phyloP scores from a whole-genome alignment of 2,329 filamentous ascomycete species.

The Ophiostoma piceae region DNA sequence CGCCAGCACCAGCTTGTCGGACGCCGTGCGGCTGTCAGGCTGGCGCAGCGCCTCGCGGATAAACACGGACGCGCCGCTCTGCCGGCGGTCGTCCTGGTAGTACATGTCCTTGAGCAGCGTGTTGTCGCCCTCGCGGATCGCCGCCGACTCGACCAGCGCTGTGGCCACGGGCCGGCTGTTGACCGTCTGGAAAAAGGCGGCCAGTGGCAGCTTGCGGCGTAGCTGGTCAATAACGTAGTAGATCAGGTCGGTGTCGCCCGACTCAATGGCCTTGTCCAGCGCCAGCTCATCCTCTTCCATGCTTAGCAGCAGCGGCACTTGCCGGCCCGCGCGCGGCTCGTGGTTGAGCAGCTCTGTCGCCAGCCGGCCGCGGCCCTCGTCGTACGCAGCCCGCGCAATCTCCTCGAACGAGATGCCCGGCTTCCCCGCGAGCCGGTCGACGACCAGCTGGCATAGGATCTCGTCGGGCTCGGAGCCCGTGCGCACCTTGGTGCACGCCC shows the following conservation, averaged over 20 bases:
- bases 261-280: conserved; percentile 93
- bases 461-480: conserved; percentile 81
- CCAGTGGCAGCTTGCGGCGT: conserved; percentile 83
- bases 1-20: conserved; percentile 84
- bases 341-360: conserved; percentile 89
- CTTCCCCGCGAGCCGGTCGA: conserved; percentile 79
- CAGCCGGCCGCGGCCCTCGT: conserved; percentile 83
- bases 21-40: conserved; percentile 60
- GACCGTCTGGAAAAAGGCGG: conserved; percentile 87
- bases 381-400: conserved; percentile 87
- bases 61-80: conserved; percentile 84
- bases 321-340: conserved; percentile 89
- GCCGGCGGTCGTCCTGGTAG: conserved; percentile 89
- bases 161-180: conserved; percentile 80
- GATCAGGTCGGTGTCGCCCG: conserved; percentile 89
- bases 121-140: conserved; percentile 64
- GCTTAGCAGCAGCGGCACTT: conserved; percentile 84
- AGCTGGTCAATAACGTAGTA: conserved; percentile 81
- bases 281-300: conserved; percentile 97
- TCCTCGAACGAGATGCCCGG: conserved; percentile 92
- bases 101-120: conserved; percentile 87
- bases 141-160: conserved; percentile 81
- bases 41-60: conserved; percentile 76
- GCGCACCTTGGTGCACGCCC: conserved; percentile 92
- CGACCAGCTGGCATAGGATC: conserved; percentile 76